Evolutionary conservation across 2,329 filamentous ascomycete genomes (phyloP), one percentile per base, ranked within the genome.

Genomic region (Beauveria australis): DNA sequence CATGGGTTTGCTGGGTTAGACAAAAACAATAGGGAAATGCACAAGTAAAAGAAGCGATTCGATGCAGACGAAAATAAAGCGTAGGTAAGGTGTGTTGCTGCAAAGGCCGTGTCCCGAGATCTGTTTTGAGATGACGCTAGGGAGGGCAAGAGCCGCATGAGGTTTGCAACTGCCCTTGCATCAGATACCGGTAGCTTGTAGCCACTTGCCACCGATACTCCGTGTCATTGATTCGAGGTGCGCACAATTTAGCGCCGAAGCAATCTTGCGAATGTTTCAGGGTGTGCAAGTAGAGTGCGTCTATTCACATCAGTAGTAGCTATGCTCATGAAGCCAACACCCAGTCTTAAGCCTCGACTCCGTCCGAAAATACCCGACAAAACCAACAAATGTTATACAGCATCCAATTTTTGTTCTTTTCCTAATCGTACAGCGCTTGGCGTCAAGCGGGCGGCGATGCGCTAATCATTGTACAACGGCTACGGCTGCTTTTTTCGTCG

Each of bases 351-450:
- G 14, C 5, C 14, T 14, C 8, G 37, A 22, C 40, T 59, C 44
- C 28, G n/a, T 18, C 22, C 44, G 6, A 33, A 44, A 40, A 44
- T 57, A 30, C 37, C 56, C 14, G 24, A 24, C 16, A 41, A 7
- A 52, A n/a, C 48, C 37, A 40, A 30, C 16, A 59, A 41, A 48
- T 61, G 55, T 30, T 61, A 48, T 61, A 61, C 59, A 61, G 33
- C 28, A 51, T 52, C 33, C 59, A 12, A 33, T 14, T 14, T 26
- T n/a, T 49, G 51, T 33, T 49, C 14, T 26, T 14, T 22, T 44
- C n/a, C n/a, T 61, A 51, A 43, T 53, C 49, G 43, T 61, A 61
- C 59, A 61, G 43, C n/a, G 30, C 26, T 44, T 58, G 51, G 6
- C 43, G 8, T 22, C 30, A 43, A 28, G 52, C 43, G 33, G 6